Evolutionary conservation across 768 basidiomycete species (phyloP), one percentile per base, ranked within the genome.

Genomic region (Tulasnella sp.): DNA sequence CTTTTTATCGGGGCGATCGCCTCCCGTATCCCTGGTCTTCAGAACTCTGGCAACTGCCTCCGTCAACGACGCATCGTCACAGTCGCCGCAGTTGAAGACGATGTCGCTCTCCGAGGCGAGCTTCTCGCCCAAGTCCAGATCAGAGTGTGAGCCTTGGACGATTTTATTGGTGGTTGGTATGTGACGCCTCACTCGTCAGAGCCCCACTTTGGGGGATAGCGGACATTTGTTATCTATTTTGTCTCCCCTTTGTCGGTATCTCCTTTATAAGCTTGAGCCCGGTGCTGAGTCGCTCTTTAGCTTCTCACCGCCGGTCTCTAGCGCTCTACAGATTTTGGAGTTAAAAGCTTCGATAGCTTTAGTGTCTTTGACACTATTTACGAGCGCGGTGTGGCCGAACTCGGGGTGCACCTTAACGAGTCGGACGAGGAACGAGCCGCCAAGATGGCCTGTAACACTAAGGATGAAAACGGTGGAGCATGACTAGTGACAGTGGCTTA

Each of bases 371-470:
- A 25, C n/a, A 25, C 21, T 49, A 7, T 63, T 59, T 4, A 64
- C 63, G 7, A 64, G 44, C n/a, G 63, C 63, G 8, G 43, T 31
- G 52, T 25, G 60, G 19, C 44, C 21, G 59, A 57, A 61, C 57
- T 68, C 64, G 1, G 66, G 66, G 53, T 68, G 61, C 22, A 56
- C 44, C 57, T 70, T 70, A 34, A 71, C 63, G 0, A 70, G 70
- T 8, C 70, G 68, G 25, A 71, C 65, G n/a, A 72, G 67, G 43
- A 74, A 70, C 5, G 73, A 68, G 48, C 63, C 63, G 43, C 59
- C 59, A 38, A 60, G 38, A 24, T 60, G 59, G n/a, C 59, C 59
- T 5, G 59, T 60, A 19, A 31, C 55, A 11, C 59, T 55, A 38
- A 60, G 11, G n/a, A 60, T 12, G n/a, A 60, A 44, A 59, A 59